Percentiles rank a stretch among this genome's conserved stretches.
Evolutionary conservation across 225 moss, liverwort and hornwort genomes (phyloP).

Genomic region (Physcomitrellopsis africana): DNA sequence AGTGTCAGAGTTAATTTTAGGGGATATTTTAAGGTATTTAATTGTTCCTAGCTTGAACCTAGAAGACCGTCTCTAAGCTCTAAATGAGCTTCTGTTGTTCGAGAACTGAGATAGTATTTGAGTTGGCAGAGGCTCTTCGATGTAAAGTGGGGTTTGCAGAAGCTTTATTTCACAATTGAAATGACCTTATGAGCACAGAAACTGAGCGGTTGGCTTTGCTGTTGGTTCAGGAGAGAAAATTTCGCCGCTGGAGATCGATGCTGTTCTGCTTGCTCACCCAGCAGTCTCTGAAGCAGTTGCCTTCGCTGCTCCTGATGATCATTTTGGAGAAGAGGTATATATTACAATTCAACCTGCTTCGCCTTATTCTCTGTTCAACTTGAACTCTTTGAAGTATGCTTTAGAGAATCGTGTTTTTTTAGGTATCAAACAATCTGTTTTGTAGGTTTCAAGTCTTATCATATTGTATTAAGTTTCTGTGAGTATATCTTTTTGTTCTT

Average conservation of each 20-base stretch:
- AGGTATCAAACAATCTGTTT: not conserved
- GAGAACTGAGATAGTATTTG: not conserved
- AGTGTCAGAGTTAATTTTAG: too few species aligned
- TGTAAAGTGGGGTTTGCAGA: not conserved
- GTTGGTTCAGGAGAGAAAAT: constrained; percentile 83
- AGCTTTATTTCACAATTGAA: not conserved
- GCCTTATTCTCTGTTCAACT: not conserved
- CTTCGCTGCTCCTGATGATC: constrained; percentile 90
- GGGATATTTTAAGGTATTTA: too few species aligned
- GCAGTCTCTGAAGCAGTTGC: constrained; percentile 91
- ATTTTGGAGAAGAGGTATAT: constrained; percentile 94
- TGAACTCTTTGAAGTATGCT: not conserved
- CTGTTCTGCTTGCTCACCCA: constrained; percentile 83
- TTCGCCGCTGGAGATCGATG: constrained; percentile 92
- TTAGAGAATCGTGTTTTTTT: not conserved
- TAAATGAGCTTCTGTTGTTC: not conserved
- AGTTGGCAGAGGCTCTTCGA: not conserved
- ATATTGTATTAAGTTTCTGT: too few species aligned
- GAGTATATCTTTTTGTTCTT: not conserved
- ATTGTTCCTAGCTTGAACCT: not conserved
- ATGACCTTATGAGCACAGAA: not conserved
- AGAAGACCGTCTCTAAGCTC: not conserved
- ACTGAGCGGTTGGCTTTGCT: constrained; percentile 12
- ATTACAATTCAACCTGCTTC: not conserved
- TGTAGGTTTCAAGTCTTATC: not conserved